These are phyloP conservation scores for Emiliania huxleyi DNA, from an alignment of 78 protist genomes.

Conservation along the genomic window DNA sequence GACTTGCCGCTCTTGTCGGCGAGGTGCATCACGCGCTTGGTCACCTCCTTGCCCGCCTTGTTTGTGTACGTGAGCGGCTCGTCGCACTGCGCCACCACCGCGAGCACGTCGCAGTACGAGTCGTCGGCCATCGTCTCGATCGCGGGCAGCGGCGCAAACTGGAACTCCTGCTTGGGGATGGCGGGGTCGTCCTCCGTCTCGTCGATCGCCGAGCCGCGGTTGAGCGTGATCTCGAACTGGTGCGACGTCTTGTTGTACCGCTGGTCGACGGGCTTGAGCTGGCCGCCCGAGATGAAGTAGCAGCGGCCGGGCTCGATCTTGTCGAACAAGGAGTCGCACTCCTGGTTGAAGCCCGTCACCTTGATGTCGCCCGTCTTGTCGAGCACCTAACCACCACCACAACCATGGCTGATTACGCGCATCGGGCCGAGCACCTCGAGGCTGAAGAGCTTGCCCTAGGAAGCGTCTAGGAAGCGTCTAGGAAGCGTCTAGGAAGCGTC, in stretches of 20 bases:
- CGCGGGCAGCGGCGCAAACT: background rate
- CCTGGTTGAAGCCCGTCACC: background rate
- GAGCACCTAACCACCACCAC: too few species aligned
- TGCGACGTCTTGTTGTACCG: background rate
- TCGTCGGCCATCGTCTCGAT: background rate
- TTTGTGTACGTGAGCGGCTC: background rate
- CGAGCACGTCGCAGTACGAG: background rate
- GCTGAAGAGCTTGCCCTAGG: too few species aligned
- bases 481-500: too few species aligned
- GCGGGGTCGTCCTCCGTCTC: background rate
- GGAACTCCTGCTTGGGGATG: background rate
- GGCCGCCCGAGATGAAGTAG: background rate
- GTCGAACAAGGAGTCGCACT: background rate
- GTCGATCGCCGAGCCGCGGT: background rate
- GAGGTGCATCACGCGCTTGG: background rate
- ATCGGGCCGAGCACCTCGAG: too few species aligned
- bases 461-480: too few species aligned
- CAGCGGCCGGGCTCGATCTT: background rate
- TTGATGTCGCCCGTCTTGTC: background rate
- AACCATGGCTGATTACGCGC: too few species aligned
- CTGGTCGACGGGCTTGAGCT: background rate
- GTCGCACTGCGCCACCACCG: background rate
- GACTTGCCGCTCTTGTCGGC: background rate
- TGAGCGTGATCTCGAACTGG: constrained; percentile 6
- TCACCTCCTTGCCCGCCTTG: constrained; percentile 5